Percentiles rank a stretch among this genome's conserved stretches.
Evolutionary conservation across 1,284 basidiomycete species (phyloP).

Genomic region (Tilletiaria anomala): DNA sequence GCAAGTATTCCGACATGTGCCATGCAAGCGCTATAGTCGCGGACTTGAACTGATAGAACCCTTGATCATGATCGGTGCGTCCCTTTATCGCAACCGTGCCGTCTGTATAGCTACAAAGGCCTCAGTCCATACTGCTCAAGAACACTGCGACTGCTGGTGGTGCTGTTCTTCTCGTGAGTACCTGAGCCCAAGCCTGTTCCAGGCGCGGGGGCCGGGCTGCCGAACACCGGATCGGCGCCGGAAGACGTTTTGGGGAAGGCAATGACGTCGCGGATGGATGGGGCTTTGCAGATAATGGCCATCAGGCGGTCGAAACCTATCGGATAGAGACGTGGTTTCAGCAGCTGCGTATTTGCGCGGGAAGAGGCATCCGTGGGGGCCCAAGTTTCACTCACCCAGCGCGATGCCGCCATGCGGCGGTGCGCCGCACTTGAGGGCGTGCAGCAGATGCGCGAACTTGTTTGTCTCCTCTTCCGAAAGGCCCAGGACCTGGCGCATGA

Average conservation of each 20-base stretch:
- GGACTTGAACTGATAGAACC: no score
- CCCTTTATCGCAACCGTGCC: no score
- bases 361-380: no score
- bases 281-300: constrained; percentile 68
- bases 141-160: no score
- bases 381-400: constrained; percentile 11
- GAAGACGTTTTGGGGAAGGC: constrained; percentile 80
- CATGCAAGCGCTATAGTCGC: no score
- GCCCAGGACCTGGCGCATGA: constrained; percentile 66
- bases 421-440: constrained; percentile 72
- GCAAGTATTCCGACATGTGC: no score
- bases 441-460: constrained; percentile 67
- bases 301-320: constrained; percentile 81
- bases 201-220: constrained; percentile 57
- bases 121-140: no score
- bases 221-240: constrained; percentile 77
- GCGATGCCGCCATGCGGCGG: constrained; percentile 94
- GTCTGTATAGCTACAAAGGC: no score
- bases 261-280: constrained; percentile 82
- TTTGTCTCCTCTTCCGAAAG: constrained; percentile 55
- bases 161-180: no score
- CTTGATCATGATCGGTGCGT: no score
- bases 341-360: constrained; percentile 2
- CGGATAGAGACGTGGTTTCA: no score
- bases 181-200: no score